These are phyloP conservation scores for Rhodotorula mucilaginosa DNA, from an alignment of 1,284 basidiomycete genomes.

Conservation along the genomic window DNA sequence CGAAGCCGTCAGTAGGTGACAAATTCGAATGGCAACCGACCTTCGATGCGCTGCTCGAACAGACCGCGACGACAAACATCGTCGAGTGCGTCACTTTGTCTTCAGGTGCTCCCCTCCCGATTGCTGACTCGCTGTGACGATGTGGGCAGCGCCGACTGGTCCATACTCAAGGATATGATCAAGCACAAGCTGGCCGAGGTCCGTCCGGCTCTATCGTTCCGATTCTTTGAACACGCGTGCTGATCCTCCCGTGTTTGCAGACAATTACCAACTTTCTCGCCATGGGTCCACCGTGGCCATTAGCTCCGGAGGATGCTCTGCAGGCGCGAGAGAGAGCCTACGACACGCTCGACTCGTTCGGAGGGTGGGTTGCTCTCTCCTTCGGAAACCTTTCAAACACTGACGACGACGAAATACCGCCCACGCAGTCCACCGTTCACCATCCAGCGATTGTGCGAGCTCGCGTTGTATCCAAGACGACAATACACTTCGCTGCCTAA, in stretches of 20 bases:
- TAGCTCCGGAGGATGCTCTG: slow-evolving; percentile 32
- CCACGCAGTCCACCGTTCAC: slow-evolving; percentile 70
- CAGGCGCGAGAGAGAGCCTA: slow-evolving; percentile 42
- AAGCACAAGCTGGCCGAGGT: slow-evolving; percentile 68
- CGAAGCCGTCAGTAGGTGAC: slow-evolving; percentile 3
- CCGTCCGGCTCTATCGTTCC: slow-evolving; percentile 27
- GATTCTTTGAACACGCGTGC: no score
- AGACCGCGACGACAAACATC: slow-evolving; percentile 66
- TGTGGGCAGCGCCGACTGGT: slow-evolving; percentile 68
- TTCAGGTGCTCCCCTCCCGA: neutral
- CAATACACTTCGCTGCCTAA: slow-evolving; percentile 80
- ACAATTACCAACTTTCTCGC: slow-evolving; percentile 57
- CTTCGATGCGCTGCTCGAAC: slow-evolving; percentile 59
- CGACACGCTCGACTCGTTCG: slow-evolving; percentile 30
- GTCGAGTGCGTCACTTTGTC: slow-evolving; percentile 58
- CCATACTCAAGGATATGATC: slow-evolving; percentile 65
- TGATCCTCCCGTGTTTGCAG: slow-evolving; percentile 48
- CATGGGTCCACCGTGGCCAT: slow-evolving; percentile 29
- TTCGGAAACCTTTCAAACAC: neutral
- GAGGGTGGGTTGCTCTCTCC: slow-evolving; percentile 8
- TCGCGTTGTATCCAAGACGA: slow-evolving; percentile 67
- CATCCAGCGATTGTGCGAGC: slow-evolving; percentile 83
- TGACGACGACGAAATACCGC: neutral
- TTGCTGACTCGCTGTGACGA: slow-evolving; percentile 22
- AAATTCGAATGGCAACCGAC: slow-evolving; percentile 55